Conservation (phyloP, 352 stramenopile genomes). For the Phytophthora sp. region DNA sequence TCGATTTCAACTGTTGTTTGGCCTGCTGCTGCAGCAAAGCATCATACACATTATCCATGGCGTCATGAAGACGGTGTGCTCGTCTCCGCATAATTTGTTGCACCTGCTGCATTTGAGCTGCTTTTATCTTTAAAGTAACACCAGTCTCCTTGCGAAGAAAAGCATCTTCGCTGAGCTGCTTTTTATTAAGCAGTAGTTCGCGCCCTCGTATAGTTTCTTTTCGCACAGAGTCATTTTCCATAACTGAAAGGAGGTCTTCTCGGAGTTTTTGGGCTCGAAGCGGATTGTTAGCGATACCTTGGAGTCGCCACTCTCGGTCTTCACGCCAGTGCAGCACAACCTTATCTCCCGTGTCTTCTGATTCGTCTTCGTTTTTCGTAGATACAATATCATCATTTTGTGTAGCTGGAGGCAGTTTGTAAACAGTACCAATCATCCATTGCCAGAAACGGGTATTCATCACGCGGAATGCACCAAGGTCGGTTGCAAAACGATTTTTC, state of each 20-base stretch:
- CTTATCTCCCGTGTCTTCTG: constrained; percentile 17
- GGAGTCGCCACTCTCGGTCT: constrained; percentile 56
- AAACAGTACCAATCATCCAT: constrained; percentile 48
- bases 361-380: constrained; percentile 11
- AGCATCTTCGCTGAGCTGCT: constrained; percentile 43
- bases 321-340: constrained; percentile 49
- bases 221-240: constrained; percentile 38
- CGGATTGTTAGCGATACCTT: constrained; percentile 49
- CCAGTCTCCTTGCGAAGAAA: constrained; percentile 57
- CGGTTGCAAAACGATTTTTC: constrained; percentile 55
- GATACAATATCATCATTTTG: constrained; percentile 11
- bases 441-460: constrained; percentile 44
- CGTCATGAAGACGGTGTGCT: constrained; percentile 61
- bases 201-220: constrained; percentile 40
- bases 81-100: constrained; percentile 58
- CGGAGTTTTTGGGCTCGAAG: constrained; percentile 36
- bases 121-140: constrained; percentile 55
- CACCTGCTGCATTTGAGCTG: constrained; percentile 48
- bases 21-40: constrained; percentile 52
- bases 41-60: constrained; percentile 66
- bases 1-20: constrained; percentile 50
- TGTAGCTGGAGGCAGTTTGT: constrained; percentile 22
- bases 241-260: constrained; percentile 40
- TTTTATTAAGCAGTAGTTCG: constrained; percentile 44
- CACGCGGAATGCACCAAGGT: constrained; percentile 55